phyloP scores from a whole-genome alignment of 1,139 yeast species.

The Lodderomyces margitis region DNA sequence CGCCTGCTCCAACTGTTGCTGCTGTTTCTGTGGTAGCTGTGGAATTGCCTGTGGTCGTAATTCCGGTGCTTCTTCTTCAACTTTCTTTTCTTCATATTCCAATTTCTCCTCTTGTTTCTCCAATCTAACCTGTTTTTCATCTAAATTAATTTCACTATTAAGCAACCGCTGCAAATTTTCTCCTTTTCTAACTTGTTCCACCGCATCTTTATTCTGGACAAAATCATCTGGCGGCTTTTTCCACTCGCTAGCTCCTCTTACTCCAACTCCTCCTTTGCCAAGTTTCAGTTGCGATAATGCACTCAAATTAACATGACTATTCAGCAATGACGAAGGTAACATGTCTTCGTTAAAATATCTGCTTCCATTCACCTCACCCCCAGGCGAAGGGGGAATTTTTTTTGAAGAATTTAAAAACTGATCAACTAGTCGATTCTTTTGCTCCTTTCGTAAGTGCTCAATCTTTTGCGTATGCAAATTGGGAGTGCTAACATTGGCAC shows the following conservation, averaged over 20 bases:
- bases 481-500: slow-evolving; percentile 1
- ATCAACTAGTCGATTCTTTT: slow-evolving; percentile 39
- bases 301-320: slow-evolving; percentile 8
- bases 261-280: not conserved
- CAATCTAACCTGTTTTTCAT: not conserved
- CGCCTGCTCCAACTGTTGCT: not conserved
- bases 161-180: not conserved
- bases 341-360: slow-evolving; percentile 1
- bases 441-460: slow-evolving; percentile 1
- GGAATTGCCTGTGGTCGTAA: not conserved
- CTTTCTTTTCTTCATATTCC: not conserved
- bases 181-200: not conserved
- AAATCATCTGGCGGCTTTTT: not conserved
- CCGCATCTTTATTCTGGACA: not conserved
- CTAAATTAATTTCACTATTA: slow-evolving; percentile 1
- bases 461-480: slow-evolving; percentile 2
- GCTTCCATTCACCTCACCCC: not conserved
- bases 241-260: not conserved
- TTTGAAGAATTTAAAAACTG: slow-evolving; percentile 31
- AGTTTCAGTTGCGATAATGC: not conserved
- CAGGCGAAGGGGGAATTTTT: slow-evolving; percentile 7
- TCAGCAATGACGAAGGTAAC: slow-evolving; percentile 4
- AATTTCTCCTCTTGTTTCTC: not conserved
- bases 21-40: not conserved
- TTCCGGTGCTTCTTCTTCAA: not conserved